Base-by-base conservation (phyloP, 805 yeast genomes). In the Candida ficus region DNA sequence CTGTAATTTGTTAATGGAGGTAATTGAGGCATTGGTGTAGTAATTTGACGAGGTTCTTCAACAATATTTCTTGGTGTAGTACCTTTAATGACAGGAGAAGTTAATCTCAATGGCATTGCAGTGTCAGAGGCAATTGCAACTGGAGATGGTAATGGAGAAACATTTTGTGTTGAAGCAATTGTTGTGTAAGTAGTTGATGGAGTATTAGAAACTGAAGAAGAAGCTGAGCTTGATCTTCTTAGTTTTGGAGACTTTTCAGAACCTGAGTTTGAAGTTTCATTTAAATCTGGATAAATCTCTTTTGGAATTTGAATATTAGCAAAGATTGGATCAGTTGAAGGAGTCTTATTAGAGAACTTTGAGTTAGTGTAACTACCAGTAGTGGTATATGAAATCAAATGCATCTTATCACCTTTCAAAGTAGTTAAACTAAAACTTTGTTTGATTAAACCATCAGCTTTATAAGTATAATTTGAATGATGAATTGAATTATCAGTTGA, bases 361-460 rank as follows among this genome's bases (percentile, higher is more conserved):
- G 57, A 57, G 30, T 56, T 55, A 19, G 54, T 49, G 28, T 53
- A 54, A 44, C 52, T 52, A 8, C 52, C 42, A 2, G 67, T 47
- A 4, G 63, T 56, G 27, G 66, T 62, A 57, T 83, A 83, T 22
- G 82, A 70, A 19, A 83, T 80, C 40, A 83, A 61, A 49, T 83
- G 89, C 20, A 76, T 57, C 43, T 75, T 78, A 35, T 71, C 71
- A 34, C 73, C 72, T 23, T 68, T 73, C 20, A 68, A 64, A 7
- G 81, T 71, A 7, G 75, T 68, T 29, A 79, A 60, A 4, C 82
- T 71, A 49, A 81, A 78, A 23, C 82, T 73, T 57, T 80, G 86
- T 54, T 83, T 83, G 49, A 78, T 62, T 5, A 83, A 59, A 0
- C 89, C 87, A 48, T 73, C 63, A 3, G 64, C 57, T 49, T 74